Evolutionary conservation across 305 asterid species (phyloP).

Genomic region (Fraxinus albicans): DNA sequence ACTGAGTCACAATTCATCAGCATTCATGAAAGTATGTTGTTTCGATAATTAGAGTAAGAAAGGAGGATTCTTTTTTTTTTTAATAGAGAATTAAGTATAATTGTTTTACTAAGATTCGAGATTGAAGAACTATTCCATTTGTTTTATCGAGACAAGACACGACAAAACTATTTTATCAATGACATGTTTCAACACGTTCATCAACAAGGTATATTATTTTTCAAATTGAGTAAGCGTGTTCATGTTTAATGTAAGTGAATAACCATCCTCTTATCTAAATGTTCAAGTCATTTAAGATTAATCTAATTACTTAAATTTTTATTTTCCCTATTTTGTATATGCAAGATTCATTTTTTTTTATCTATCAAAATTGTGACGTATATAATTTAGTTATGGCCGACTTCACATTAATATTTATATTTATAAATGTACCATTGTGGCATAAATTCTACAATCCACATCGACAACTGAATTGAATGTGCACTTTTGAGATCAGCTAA

Average conservation of each 20-base stretch:
- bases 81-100: not conserved
- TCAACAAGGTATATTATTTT: too few relatives aligned
- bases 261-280: too few relatives aligned
- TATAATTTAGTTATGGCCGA: not conserved
- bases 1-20: not conserved
- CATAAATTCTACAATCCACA: not conserved
- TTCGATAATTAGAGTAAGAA: not conserved
- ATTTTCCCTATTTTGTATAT: too few relatives aligned
- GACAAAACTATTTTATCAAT: too few relatives aligned
- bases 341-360: too few relatives aligned
- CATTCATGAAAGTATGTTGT: not conserved
- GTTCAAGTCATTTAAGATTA: too few relatives aligned
- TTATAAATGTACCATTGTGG: not conserved
- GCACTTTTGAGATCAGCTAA: conserved; percentile 19
- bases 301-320: too few relatives aligned
- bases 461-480: conserved; percentile 14
- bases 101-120: not conserved
- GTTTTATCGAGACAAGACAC: too few relatives aligned
- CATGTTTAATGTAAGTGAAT: too few relatives aligned
- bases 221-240: too few relatives aligned
- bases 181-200: too few relatives aligned
- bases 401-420: not conserved
- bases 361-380: too few relatives aligned
- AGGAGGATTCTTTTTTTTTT: not conserved
- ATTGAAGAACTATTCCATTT: not conserved